These are phyloP conservation scores for Arthromyces matolae DNA, from an alignment of 768 basidiomycete species.

Conservation along the genomic window DNA sequence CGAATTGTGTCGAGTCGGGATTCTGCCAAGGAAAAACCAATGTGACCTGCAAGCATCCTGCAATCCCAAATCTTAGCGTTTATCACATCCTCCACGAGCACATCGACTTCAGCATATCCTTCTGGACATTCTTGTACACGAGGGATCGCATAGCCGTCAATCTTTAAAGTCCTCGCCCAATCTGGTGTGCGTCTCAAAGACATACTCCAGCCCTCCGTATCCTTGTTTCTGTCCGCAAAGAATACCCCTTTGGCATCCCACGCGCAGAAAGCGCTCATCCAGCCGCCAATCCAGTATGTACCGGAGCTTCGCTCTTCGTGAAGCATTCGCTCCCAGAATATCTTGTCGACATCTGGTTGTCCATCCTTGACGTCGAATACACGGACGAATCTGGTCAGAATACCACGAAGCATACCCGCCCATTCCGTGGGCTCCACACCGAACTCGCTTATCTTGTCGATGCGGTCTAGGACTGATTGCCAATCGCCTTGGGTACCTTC, in stretches of 20 bases:
- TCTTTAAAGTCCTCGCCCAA: not conserved
- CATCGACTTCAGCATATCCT: slow-evolving; percentile 8
- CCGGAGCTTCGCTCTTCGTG: slow-evolving; percentile 1
- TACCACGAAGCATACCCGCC: slow-evolving; percentile 19
- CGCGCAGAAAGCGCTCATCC: slow-evolving; percentile 11
- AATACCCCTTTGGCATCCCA: slow-evolving; percentile 8
- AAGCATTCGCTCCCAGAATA: slow-evolving; percentile 9
- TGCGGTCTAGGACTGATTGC: slow-evolving; percentile 17
- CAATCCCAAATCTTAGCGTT: slow-evolving; percentile 13
- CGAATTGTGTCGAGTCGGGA: slow-evolving; percentile 10
- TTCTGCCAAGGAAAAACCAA: slow-evolving; percentile 8
- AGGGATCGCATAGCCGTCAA: slow-evolving; percentile 3
- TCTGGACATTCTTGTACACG: not conserved
- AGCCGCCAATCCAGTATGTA: slow-evolving; percentile 3
- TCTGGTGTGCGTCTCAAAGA: not conserved
- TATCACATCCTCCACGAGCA: slow-evolving; percentile 10
- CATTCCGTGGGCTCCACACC: slow-evolving; percentile 20
- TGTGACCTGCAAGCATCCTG: slow-evolving; percentile 22
- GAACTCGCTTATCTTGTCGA: slow-evolving; percentile 21
- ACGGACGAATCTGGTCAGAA: slow-evolving; percentile 17
- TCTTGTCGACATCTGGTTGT: not conserved
- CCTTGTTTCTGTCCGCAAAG: not conserved
- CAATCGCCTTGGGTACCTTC: slow-evolving; percentile 21
- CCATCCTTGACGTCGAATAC: slow-evolving; percentile 13
- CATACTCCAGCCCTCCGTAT: too few species aligned